Percentiles rank a stretch among this genome's conserved stretches.
phyloP scores from a whole-genome alignment of 139 green algal genomes.

The Picochlorum sp. region DNA sequence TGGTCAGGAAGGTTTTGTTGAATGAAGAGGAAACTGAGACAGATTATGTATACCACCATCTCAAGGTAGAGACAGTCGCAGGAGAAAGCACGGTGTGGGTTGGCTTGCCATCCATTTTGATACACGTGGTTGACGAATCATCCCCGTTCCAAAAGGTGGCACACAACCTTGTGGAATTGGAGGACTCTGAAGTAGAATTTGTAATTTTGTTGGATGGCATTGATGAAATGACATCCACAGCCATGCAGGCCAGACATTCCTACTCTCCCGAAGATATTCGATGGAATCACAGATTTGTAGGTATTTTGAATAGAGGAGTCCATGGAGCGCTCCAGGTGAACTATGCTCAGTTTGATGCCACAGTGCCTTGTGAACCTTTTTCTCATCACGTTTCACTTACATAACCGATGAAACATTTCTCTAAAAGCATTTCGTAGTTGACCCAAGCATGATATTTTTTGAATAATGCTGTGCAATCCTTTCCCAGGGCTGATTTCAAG shows the following conservation, averaged over 20 bases:
- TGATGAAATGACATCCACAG: slow-evolving; percentile 27
- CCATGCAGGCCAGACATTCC: slow-evolving; percentile 26
- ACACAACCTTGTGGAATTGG: slow-evolving; percentile 21
- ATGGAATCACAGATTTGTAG: slow-evolving; percentile 22
- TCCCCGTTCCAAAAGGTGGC: slow-evolving; percentile 34
- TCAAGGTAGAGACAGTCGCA: neutral
- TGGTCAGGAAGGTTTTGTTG: slow-evolving; percentile 12
- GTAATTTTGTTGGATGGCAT: slow-evolving; percentile 30
- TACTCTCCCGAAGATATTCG: slow-evolving; percentile 29
- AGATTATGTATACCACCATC: slow-evolving; percentile 20
- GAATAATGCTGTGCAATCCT: slow-evolving; percentile 83
- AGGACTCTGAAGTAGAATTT: slow-evolving; percentile 27
- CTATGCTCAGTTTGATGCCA: slow-evolving; percentile 8
- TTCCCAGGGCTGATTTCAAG: slow-evolving; percentile 63
- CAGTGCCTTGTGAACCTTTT: too few species aligned
- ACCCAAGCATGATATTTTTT: slow-evolving; percentile 91
- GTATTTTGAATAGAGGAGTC: neutral
- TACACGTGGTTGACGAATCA: slow-evolving; percentile 35
- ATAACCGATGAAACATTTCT: slow-evolving; percentile 66
- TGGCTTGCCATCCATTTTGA: slow-evolving; percentile 45
- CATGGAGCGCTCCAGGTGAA: slow-evolving; percentile 1
- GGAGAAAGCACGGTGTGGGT: slow-evolving; percentile 34
- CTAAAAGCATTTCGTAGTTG: slow-evolving; percentile 73
- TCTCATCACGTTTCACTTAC: neutral
- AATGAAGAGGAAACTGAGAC: slow-evolving; percentile 1